phyloP scores from a whole-genome alignment of 495 filamentous ascomycete species.

The Trichoderma parareesei region DNA sequence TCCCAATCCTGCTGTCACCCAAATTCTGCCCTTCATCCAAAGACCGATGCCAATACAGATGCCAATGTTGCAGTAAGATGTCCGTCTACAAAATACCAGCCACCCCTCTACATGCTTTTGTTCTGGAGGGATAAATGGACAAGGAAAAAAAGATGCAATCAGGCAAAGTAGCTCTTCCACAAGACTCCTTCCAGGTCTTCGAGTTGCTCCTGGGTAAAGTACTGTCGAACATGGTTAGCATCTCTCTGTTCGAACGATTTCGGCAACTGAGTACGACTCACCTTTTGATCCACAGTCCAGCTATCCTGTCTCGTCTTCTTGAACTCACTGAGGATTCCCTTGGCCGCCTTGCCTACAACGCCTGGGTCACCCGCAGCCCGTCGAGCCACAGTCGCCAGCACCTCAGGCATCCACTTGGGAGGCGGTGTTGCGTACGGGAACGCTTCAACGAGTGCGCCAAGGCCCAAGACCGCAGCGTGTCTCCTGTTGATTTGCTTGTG shows the following conservation, averaged over 20 bases:
- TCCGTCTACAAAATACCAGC: not conserved
- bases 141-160: slow-evolving; percentile 3
- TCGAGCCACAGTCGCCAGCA: slow-evolving; percentile 76
- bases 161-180: slow-evolving; percentile 99
- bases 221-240: slow-evolving; percentile 47
- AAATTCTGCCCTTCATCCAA: not conserved
- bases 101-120: not conserved
- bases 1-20: no score
- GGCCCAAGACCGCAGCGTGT: slow-evolving; percentile 86
- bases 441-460: slow-evolving; percentile 88
- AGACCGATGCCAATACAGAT: not conserved
- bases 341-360: slow-evolving; percentile 95
- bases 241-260: not conserved
- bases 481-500: slow-evolving; percentile 70
- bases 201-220: slow-evolving; percentile 83
- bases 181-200: slow-evolving; percentile 94
- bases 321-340: slow-evolving; percentile 90
- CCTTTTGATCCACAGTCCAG: slow-evolving; percentile 96
- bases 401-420: slow-evolving; percentile 87
- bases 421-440: slow-evolving; percentile 95
- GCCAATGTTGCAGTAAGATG: not conserved
- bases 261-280: slow-evolving; percentile 29
- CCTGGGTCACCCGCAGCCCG: slow-evolving; percentile 83
- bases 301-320: slow-evolving; percentile 99
- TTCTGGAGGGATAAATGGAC: not conserved